Evolutionary conservation across 805 yeast species (phyloP), one percentile per base, ranked within the genome.

Genomic region (Naumovozyma dairenensis): DNA sequence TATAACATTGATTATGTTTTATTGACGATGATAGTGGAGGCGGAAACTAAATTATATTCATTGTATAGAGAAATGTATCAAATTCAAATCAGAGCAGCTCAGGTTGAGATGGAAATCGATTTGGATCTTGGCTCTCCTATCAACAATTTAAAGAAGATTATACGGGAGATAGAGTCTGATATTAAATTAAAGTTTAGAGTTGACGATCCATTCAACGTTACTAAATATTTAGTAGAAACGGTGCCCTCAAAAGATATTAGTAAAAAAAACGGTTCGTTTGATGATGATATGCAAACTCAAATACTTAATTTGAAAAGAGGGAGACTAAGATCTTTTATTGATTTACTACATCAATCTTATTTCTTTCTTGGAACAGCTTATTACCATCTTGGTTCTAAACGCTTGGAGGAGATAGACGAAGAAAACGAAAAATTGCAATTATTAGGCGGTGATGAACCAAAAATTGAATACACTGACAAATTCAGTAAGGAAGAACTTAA

Each of bases 341-440:
- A 83, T 32, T 48, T 74, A 8, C 57, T 83, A 12, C 96, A 92
- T 52, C 77, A 87, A 33, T 68, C 79, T 28, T 80, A 73, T 49
- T 89, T 87, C 49, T 72, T 85, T 40, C 62, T 81, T 17, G 96
- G 84, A 0, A 54, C 59, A 1, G 53, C 49, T 8, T 51, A 51
- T 29, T 57, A 54, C 27, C 46, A 47, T 28, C 17, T 45, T 15
- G 60, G 59, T 19, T 51, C 57, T 3, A 41, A 48, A 14, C 45
- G 39, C 34, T 28, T 55, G 8, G 59, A 51, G 27, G 30, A 38
- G 3, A 45, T 48, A 10, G 52, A 51, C 39, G 51, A 51, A 21
- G 45, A 44, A 15, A 58, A 60, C 26, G 57, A 55, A 19, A 44
- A 54, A 15, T 41, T 37, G 14, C 37, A 35, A 10, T 20, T 40